These are phyloP conservation scores for Dissophora ornata DNA, from an alignment of 192 early-diverging fungal species.

Conservation along the genomic window DNA sequence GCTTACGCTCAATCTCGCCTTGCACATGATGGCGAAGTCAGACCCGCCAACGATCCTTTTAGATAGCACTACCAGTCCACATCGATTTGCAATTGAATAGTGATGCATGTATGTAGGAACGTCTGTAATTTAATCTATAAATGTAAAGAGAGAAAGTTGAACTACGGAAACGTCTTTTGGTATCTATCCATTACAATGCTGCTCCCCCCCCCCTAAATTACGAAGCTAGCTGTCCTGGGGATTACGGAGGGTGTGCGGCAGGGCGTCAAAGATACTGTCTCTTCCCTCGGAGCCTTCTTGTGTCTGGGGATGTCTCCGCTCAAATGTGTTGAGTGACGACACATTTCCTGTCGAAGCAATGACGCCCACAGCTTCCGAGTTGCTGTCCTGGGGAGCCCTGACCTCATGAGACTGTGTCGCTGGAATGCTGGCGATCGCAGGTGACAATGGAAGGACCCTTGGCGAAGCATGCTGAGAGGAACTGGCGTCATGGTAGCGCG, in stretches of 20 bases:
- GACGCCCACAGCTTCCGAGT: background rate
- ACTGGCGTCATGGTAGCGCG: constrained; percentile 1
- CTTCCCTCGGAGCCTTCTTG: background rate
- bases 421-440: constrained; percentile 16
- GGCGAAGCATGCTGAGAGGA: background rate
- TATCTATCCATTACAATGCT: no score
- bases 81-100: constrained; percentile 38
- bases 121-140: no score
- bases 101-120: no score
- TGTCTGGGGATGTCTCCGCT: constrained; percentile 33
- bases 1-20: constrained; percentile 47
- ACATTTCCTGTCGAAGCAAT: constrained; percentile 18
- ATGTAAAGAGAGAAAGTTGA: no score
- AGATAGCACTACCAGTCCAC: constrained; percentile 34
- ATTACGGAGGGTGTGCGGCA: no score
- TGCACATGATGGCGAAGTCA: constrained; percentile 51
- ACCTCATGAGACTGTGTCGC: background rate
- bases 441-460: constrained; percentile 4
- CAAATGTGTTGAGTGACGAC: constrained; percentile 37
- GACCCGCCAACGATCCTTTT: constrained; percentile 38
- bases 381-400: constrained; percentile 33
- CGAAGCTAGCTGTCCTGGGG: no score
- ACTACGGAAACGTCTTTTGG: no score
- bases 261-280: no score
- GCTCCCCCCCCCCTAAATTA: no score